Percentiles rank a stretch among this genome's conserved stretches.
Evolutionary conservation across 371 early-diverging fungal genomes (phyloP).

Genomic region (Amoeboradix gromovi): DNA sequence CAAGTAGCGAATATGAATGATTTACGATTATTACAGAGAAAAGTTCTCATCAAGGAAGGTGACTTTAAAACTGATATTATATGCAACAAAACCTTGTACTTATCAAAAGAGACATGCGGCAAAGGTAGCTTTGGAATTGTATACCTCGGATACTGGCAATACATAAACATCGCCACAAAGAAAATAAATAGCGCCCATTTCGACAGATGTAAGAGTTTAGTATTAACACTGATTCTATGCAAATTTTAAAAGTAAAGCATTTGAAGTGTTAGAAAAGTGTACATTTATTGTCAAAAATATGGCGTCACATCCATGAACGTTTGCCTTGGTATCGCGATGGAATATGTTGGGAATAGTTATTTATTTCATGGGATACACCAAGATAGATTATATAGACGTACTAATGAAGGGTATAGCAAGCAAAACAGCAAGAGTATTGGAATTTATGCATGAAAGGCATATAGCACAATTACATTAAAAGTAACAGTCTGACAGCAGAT

Average conservation of each 20-base stretch:
- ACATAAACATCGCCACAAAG: not conserved
- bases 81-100: not conserved
- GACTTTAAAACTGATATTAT: not conserved
- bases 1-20: not conserved
- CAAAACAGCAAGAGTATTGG: not conserved
- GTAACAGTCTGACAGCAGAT: slow-evolving; percentile 47
- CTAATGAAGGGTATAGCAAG: not conserved
- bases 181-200: not conserved
- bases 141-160: not conserved
- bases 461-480: slow-evolving; percentile 7
- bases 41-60: not conserved
- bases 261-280: not conserved
- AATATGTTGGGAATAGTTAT: not conserved
- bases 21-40: not conserved
- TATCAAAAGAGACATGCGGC: not conserved
- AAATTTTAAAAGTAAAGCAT: not conserved
- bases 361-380: not conserved
- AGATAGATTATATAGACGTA: not conserved
- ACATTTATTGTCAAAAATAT: not conserved
- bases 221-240: not conserved
- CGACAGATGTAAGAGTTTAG: not conserved
- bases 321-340: not conserved
- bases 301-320: not conserved
- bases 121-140: not conserved
- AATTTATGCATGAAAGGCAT: not conserved